These are phyloP conservation scores for Fraxinus excelsior DNA, from an alignment of 257 asterid genomes.

Conservation along the genomic window DNA sequence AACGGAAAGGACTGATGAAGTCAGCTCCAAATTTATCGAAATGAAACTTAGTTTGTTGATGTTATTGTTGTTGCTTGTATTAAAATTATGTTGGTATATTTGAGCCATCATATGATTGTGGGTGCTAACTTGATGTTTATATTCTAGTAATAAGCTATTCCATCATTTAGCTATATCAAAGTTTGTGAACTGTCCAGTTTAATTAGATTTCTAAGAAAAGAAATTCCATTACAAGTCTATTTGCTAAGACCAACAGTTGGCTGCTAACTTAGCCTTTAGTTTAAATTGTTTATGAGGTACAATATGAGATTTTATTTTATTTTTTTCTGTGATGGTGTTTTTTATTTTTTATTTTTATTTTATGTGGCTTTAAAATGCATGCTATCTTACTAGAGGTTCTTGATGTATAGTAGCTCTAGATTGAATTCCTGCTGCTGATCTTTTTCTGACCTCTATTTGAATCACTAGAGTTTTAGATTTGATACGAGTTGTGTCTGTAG, in stretches of 20 bases:
- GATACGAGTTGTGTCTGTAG: neutral
- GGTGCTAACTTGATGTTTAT: too few species aligned
- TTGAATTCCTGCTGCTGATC: neutral
- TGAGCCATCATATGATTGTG: too few species aligned
- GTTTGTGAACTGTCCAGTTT: too few species aligned
- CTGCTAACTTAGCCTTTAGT: neutral
- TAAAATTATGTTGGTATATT: too few species aligned
- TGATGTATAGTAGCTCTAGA: neutral
- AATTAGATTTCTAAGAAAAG: too few species aligned
- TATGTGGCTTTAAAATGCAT: neutral
- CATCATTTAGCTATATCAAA: too few species aligned
- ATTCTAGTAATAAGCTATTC: too few species aligned
- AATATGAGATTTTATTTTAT: too few species aligned
- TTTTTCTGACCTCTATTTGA: neutral
- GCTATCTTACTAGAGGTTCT: neutral
- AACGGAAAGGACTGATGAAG: neutral
- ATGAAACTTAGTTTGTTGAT: neutral
- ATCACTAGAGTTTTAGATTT: neutral
- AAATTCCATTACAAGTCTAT: neutral
- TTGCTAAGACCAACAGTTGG: neutral
- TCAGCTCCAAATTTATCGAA: neutral
- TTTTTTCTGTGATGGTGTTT: neutral
- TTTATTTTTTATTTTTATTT: too few species aligned
- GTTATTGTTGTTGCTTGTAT: neutral
- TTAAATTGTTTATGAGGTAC: neutral